Evolutionary conservation across 208 protist species (phyloP).

Genomic region (Crithidia expoeki): DNA sequence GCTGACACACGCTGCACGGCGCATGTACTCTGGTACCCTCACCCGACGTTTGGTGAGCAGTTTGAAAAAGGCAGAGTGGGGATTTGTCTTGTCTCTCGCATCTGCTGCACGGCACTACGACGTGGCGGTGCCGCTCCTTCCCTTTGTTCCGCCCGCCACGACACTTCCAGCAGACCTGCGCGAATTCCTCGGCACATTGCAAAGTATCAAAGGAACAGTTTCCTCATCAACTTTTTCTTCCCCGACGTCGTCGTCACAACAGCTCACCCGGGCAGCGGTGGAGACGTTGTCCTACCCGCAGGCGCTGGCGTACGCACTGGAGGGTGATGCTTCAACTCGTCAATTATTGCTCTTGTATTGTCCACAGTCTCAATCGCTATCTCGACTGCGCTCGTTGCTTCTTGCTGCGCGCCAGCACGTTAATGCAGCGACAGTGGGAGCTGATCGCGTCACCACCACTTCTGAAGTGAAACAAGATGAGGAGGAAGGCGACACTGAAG

Average conservation of each 20-base stretch:
- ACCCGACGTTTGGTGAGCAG: conserved; percentile 26
- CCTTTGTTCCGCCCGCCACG: background rate
- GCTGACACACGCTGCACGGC: conserved; percentile 30
- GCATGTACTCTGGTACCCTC: conserved; percentile 76
- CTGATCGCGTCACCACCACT: no score
- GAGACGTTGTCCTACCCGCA: conserved; percentile 23
- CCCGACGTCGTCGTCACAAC: background rate
- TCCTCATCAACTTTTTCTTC: background rate
- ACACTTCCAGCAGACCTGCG: conserved; percentile 20
- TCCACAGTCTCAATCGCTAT: background rate
- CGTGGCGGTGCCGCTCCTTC: conserved; percentile 28
- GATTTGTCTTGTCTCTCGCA: conserved; percentile 31
- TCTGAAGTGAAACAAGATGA: background rate
- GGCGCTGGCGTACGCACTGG: conserved; percentile 47
- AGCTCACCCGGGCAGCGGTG: background rate
- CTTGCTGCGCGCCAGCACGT: conserved; percentile 14
- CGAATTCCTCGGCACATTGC: background rate
- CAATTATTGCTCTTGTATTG: conserved; percentile 1
- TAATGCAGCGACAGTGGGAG: background rate
- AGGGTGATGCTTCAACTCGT: background rate
- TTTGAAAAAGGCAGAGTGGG: conserved; percentile 17
- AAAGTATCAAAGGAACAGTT: background rate
- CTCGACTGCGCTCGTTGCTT: conserved; percentile 40
- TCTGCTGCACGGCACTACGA: conserved; percentile 43
- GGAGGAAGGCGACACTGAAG: background rate